Conservation (phyloP, 352 stramenopile species). For the Phytophthora agathidicida region DNA sequence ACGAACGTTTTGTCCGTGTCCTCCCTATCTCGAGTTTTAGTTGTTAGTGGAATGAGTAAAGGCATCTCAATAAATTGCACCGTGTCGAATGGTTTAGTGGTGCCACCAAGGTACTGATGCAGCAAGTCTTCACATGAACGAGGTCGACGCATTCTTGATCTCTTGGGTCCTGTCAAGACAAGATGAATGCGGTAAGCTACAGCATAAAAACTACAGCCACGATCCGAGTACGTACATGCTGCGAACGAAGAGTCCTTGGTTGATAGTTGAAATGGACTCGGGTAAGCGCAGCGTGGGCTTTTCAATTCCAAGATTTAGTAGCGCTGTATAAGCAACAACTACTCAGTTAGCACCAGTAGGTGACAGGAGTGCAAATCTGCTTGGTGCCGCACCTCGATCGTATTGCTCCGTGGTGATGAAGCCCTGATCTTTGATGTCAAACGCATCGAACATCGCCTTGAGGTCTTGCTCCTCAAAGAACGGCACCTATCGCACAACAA, state of each 20-base stretch:
- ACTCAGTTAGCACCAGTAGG: background rate
- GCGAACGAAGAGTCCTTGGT: conserved; percentile 64
- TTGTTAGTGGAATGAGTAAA: no score
- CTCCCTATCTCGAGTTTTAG: conserved; percentile 60
- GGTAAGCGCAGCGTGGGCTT: conserved; percentile 64
- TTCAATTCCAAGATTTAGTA: conserved; percentile 70
- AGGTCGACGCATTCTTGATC: conserved; percentile 69
- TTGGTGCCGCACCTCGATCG: conserved; percentile 52
- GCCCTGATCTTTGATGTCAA: conserved; percentile 74
- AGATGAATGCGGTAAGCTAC: no score
- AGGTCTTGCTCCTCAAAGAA: conserved; percentile 82
- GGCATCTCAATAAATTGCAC: no score
- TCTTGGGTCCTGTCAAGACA: conserved; percentile 54
- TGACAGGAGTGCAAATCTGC: background rate
- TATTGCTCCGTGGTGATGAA: conserved; percentile 72
- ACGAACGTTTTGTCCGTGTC: conserved; percentile 60
- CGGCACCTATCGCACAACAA: conserved; percentile 37
- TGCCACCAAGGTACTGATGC: no score
- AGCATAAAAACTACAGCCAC: no score
- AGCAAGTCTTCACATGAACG: conserved; percentile 63
- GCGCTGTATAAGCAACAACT: conserved; percentile 25
- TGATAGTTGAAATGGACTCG: conserved; percentile 66
- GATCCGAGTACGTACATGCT: conserved; percentile 54
- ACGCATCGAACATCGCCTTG: conserved; percentile 76
- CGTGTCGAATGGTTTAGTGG: no score